These are phyloP conservation scores for Hevea brasiliensis DNA, from an alignment of 345 rosid genomes.

Conservation along the genomic window DNA sequence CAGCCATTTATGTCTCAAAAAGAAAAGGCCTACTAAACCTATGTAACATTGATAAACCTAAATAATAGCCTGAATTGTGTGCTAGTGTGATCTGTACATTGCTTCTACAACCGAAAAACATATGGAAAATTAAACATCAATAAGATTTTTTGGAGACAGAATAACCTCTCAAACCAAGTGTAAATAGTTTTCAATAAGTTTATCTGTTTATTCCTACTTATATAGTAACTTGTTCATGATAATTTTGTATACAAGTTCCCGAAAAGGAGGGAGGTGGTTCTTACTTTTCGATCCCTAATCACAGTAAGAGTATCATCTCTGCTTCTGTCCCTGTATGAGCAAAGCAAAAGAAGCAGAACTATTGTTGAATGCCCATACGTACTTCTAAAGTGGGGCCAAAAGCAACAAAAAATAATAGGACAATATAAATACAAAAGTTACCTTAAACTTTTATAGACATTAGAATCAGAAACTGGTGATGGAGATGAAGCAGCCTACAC, in stretches of 20 bases:
- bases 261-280: background rate
- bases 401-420: background rate
- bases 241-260: background rate
- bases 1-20: background rate
- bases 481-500: conserved; percentile 55
- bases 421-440: conserved; percentile 14
- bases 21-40: background rate
- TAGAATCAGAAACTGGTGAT: conserved; percentile 50
- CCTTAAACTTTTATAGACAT: conserved; percentile 61
- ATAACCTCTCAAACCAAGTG: background rate
- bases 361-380: background rate
- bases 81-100: background rate
- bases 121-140: background rate
- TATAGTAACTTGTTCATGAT: background rate
- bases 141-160: background rate
- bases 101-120: background rate
- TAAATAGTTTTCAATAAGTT: background rate
- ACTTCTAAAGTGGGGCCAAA: background rate
- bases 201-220: background rate
- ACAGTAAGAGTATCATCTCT: conserved; percentile 44
- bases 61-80: background rate
- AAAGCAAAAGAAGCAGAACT: conserved; percentile 7
- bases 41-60: background rate
- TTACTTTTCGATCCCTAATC: conserved; percentile 76
- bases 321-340: conserved; percentile 39